phyloP scores from a whole-genome alignment of 2,329 filamentous ascomycete species.

The Keithomyces neogunnii region DNA sequence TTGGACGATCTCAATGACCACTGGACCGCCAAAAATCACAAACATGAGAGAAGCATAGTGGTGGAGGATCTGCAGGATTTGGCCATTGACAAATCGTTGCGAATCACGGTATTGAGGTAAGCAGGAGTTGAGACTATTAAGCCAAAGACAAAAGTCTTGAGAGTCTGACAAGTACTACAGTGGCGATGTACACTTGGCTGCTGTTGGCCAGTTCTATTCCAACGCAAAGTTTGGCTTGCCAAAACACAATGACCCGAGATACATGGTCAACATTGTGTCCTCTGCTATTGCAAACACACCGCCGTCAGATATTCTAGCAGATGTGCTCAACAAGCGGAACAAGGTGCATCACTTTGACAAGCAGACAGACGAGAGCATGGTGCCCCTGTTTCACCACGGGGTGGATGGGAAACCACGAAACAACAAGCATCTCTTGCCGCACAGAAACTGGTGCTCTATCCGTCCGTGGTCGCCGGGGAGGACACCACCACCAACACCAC shows the following conservation, averaged over 20 bases:
- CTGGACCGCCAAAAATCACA: slow-evolving; percentile 95
- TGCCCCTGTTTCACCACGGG: slow-evolving; percentile 82
- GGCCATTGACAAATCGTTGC: slow-evolving; percentile 83
- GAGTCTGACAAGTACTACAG: slow-evolving; percentile 28
- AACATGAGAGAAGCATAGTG: slow-evolving; percentile 76
- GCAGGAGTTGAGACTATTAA: slow-evolving; percentile 3
- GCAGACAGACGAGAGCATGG: slow-evolving; percentile 90
- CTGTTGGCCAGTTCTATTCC: slow-evolving; percentile 90
- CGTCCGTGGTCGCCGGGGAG: slow-evolving; percentile 70
- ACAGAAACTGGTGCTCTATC: slow-evolving; percentile 94
- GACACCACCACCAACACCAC: slow-evolving; percentile 65
- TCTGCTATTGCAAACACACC: slow-evolving; percentile 93
- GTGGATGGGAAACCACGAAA: slow-evolving; percentile 85
- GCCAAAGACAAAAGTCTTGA: not conserved
- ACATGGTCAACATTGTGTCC: slow-evolving; percentile 93
- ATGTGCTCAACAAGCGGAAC: slow-evolving; percentile 89
- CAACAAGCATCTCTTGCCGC: slow-evolving; percentile 80
- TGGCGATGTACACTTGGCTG: slow-evolving; percentile 88
- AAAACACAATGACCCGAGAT: slow-evolving; percentile 88
- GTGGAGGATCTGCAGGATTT: slow-evolving; percentile 89
- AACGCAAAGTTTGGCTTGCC: slow-evolving; percentile 71
- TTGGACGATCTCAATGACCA: slow-evolving; percentile 91
- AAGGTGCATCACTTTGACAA: slow-evolving; percentile 65
- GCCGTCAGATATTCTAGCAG: slow-evolving; percentile 77
- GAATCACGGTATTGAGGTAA: slow-evolving; percentile 77